Evolutionary conservation across 352 stramenopile genomes (phyloP).

Genomic region (Blastocystis sp.): DNA sequence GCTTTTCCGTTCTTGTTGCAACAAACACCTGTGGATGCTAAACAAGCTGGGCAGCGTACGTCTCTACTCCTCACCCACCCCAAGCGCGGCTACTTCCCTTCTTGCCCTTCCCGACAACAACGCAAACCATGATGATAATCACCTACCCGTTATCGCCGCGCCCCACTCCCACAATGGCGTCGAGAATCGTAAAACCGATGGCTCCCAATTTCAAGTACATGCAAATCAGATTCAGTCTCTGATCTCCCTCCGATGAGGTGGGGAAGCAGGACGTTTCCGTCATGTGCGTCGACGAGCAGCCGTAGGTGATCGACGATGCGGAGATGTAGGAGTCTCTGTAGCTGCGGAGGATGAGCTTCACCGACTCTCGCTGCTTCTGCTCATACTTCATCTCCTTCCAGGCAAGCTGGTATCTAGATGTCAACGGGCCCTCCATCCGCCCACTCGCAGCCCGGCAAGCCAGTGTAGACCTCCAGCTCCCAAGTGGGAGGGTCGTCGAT

Average conservation of each 20-base stretch:
- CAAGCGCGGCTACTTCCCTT: not conserved
- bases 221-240: not conserved
- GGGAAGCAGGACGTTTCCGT: slow-evolving; percentile 42
- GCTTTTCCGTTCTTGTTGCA: too few relatives aligned
- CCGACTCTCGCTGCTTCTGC: not conserved
- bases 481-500: slow-evolving; percentile 39
- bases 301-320: not conserved
- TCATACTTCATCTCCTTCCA: slow-evolving; percentile 35
- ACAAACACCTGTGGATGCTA: too few relatives aligned
- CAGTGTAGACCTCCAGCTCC: not conserved
- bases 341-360: slow-evolving; percentile 24
- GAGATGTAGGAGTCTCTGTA: slow-evolving; percentile 45
- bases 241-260: not conserved
- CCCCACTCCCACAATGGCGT: not conserved
- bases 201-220: slow-evolving; percentile 57
- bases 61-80: not conserved
- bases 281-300: slow-evolving; percentile 20
- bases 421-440: not conserved
- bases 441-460: slow-evolving; percentile 15
- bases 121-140: not conserved
- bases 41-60: not conserved
- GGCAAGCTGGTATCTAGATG: slow-evolving; percentile 32
- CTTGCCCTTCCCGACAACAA: not conserved
- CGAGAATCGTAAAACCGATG: slow-evolving; percentile 13
- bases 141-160: not conserved